These are phyloP conservation scores for Debaryomyces sp. DNA, from an alignment of 1,139 yeast species.

Conservation along the genomic window DNA sequence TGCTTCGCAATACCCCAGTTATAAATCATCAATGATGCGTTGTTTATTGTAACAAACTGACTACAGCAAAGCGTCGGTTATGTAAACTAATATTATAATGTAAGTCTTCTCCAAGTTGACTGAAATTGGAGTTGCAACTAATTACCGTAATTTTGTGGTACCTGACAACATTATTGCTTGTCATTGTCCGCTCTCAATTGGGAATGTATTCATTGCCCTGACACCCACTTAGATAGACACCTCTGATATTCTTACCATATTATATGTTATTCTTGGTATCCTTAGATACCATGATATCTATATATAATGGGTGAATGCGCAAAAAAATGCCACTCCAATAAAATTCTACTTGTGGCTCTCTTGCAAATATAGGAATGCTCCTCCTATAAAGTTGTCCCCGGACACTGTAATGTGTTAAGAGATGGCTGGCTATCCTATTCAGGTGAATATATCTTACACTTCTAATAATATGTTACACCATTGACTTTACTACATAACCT, in stretches of 20 bases:
- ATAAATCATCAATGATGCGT: neutral
- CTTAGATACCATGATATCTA: neutral
- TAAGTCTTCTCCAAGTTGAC: neutral
- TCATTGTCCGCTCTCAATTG: neutral
- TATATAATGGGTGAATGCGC: neutral
- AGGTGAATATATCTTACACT: neutral
- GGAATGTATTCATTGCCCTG: neutral
- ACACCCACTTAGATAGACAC: neutral
- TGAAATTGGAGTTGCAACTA: slow-evolving; percentile 1
- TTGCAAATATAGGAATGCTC: neutral
- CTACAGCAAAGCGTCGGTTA: neutral
- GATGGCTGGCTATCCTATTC: neutral
- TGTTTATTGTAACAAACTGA: neutral
- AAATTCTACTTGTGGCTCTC: neutral
- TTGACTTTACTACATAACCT: neutral
- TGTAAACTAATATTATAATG: neutral
- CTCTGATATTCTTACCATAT: neutral
- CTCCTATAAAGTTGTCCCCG: neutral
- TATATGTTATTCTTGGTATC: neutral
- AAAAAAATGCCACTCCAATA: neutral
- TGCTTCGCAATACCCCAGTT: neutral
- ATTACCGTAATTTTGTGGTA: slow-evolving; percentile 1
- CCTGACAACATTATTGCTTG: neutral
- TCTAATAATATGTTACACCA: neutral
- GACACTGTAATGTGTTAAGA: neutral